phyloP scores from a whole-genome alignment of 345 rosid genomes.

The Gossypium mustelinum region DNA sequence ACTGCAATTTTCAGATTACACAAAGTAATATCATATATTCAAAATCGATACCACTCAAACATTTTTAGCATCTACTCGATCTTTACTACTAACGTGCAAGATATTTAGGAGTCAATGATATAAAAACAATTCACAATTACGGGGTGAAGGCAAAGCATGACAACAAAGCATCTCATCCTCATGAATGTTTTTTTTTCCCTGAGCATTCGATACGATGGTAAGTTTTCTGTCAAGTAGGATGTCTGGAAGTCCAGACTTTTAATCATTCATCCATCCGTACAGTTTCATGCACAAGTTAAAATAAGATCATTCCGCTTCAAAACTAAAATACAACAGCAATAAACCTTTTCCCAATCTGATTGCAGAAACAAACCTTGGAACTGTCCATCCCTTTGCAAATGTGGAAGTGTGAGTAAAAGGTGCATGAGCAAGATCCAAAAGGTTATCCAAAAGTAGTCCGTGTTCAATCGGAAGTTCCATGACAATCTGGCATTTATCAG shows the following conservation, averaged over 20 bases:
- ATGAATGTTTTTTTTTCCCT: too few relatives aligned
- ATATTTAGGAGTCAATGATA: too few relatives aligned
- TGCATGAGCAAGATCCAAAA: slow-evolving; percentile 95
- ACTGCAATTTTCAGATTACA: slow-evolving; percentile 36
- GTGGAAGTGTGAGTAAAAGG: slow-evolving; percentile 99
- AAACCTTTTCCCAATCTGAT: background rate
- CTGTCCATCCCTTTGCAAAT: slow-evolving; percentile 97
- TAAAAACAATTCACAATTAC: too few relatives aligned
- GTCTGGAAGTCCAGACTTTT: background rate
- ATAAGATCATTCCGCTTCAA: background rate
- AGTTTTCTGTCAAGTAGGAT: background rate
- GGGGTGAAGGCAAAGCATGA: too few relatives aligned
- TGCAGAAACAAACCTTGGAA: slow-evolving; percentile 66
- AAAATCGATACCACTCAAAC: background rate
- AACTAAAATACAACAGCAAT: background rate
- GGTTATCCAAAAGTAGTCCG: slow-evolving; percentile 91
- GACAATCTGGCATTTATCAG: slow-evolving; percentile 52
- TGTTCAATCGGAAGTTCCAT: slow-evolving; percentile 99
- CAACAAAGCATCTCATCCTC: too few relatives aligned
- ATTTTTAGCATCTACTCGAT: background rate
- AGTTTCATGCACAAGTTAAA: background rate
- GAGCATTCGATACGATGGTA: too few relatives aligned
- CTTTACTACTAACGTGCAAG: too few relatives aligned
- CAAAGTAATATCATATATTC: background rate
- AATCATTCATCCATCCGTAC: background rate